A percentile compares a stretch with the other conserved stretches of the same genome.
Evolutionary conservation across 345 rosid species (phyloP).

Genomic region (Syzygium aromaticum): DNA sequence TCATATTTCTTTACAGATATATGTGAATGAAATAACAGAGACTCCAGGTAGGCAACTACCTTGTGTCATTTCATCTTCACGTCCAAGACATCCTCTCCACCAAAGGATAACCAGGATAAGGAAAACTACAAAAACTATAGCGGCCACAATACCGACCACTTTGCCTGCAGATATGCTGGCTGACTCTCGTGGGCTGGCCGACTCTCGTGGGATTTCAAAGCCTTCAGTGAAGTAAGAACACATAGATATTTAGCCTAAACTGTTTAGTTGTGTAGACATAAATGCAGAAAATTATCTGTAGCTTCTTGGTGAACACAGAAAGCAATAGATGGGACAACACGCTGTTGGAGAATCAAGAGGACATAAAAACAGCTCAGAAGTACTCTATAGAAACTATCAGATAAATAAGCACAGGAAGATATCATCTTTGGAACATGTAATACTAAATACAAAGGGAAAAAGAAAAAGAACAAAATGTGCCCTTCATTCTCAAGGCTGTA

Average conservation of each 20-base stretch:
- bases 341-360: neutral
- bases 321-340: neutral
- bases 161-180: neutral
- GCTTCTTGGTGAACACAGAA: neutral
- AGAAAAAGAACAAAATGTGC: neutral
- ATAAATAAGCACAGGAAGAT: neutral
- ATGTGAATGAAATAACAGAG: neutral
- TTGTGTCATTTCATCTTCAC: neutral
- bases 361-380: neutral
- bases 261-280: neutral
- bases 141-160: constrained; percentile 4
- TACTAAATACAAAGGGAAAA: neutral
- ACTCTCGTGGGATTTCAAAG: neutral
- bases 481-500: neutral
- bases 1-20: neutral
- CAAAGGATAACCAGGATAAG: constrained; percentile 3
- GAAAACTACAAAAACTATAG: neutral
- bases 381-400: neutral
- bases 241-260: neutral
- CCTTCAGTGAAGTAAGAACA: neutral
- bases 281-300: neutral
- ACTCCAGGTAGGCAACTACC: neutral
- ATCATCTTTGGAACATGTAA: neutral
- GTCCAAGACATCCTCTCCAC: constrained; percentile 3
- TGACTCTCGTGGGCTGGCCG: neutral